Evolutionary conservation across 805 yeast genomes (phyloP).

Genomic region (Nakazawaea sp.): DNA sequence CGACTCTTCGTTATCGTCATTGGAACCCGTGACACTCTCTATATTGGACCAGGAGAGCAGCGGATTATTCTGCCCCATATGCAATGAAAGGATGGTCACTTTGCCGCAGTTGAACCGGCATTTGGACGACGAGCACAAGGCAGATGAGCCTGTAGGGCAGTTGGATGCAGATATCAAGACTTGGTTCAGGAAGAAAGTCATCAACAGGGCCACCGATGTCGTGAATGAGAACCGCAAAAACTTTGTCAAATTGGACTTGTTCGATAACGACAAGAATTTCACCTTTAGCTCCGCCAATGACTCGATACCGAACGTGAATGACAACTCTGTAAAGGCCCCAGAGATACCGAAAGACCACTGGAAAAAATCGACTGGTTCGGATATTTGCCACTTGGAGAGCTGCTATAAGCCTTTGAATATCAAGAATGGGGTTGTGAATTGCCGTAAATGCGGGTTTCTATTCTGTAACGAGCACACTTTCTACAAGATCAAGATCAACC

Average conservation of each 20-base stretch:
- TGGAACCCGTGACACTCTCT: no score
- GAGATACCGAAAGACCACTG: slow-evolving; percentile 42
- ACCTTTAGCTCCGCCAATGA: slow-evolving; percentile 14
- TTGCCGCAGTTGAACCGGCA: slow-evolving; percentile 57
- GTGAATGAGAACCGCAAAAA: slow-evolving; percentile 29
- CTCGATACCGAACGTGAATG: slow-evolving; percentile 17
- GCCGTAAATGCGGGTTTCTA: slow-evolving; percentile 70
- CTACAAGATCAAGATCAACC: slow-evolving; percentile 43
- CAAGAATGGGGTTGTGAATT: slow-evolving; percentile 56
- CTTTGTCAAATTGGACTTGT: slow-evolving; percentile 38
- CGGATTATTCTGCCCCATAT: slow-evolving; percentile 54
- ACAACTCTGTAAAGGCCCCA: slow-evolving; percentile 14
- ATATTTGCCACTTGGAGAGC: slow-evolving; percentile 29
- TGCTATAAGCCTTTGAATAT: slow-evolving; percentile 40
- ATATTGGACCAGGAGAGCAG: slow-evolving; percentile 2
- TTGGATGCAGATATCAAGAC: slow-evolving; percentile 30
- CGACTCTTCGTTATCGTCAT: background rate
- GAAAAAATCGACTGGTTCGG: slow-evolving; percentile 41
- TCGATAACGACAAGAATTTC: slow-evolving; percentile 29
- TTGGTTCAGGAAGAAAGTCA: slow-evolving; percentile 35
- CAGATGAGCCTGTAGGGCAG: slow-evolving; percentile 17
- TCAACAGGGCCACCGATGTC: slow-evolving; percentile 30
- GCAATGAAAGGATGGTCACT: slow-evolving; percentile 50
- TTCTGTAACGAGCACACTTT: slow-evolving; percentile 62
- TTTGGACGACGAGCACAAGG: slow-evolving; percentile 60